Percentiles rank a stretch among this genome's conserved stretches.
Evolutionary conservation across 371 early-diverging fungal species (phyloP).

Genomic region (Aphelidium insulamus): DNA sequence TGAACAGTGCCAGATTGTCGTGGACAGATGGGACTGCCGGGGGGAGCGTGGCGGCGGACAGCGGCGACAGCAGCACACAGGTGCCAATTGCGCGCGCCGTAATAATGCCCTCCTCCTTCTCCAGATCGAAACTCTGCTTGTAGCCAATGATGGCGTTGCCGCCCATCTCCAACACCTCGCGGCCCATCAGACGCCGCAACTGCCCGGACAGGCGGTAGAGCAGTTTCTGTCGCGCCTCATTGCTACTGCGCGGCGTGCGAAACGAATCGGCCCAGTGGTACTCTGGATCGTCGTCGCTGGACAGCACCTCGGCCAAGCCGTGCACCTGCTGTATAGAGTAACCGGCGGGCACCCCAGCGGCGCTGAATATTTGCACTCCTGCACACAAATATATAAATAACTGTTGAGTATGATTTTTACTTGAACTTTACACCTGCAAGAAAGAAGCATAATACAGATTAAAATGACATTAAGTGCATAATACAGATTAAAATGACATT

Average conservation of each 20-base stretch:
- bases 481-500: too few relatives aligned
- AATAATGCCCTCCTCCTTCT: conserved; percentile 32
- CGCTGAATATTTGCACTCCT: conserved; percentile 40
- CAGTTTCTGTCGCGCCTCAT: conserved; percentile 36
- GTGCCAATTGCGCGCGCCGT: conserved; percentile 48
- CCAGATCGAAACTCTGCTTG: conserved; percentile 40
- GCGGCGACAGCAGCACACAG: conserved; percentile 19
- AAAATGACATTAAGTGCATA: too few relatives aligned
- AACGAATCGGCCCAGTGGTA: conserved; percentile 39
- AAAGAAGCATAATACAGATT: too few relatives aligned
- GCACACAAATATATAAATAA: too few relatives aligned
- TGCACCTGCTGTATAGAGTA: conserved; percentile 19
- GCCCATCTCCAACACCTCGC: conserved; percentile 36
- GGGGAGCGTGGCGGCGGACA: conserved; percentile 2
- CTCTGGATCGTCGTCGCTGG: conserved; percentile 43
- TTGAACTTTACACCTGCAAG: too few relatives aligned
- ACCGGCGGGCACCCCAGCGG: conserved; percentile 17
- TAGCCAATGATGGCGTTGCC: conserved; percentile 47
- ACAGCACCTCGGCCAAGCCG: conserved; percentile 35
- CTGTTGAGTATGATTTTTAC: too few relatives aligned
- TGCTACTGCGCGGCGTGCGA: conserved; percentile 41
- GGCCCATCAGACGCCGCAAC: conserved; percentile 33
- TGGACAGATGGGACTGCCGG: too few relatives aligned
- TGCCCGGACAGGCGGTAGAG: conserved; percentile 33
- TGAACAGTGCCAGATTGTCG: too few relatives aligned